A percentile compares a stretch with the other conserved stretches of the same genome.
These are phyloP conservation scores for Mariannaea elegans DNA, from an alignment of 2,329 filamentous ascomycete species.

Conservation along the genomic window DNA sequence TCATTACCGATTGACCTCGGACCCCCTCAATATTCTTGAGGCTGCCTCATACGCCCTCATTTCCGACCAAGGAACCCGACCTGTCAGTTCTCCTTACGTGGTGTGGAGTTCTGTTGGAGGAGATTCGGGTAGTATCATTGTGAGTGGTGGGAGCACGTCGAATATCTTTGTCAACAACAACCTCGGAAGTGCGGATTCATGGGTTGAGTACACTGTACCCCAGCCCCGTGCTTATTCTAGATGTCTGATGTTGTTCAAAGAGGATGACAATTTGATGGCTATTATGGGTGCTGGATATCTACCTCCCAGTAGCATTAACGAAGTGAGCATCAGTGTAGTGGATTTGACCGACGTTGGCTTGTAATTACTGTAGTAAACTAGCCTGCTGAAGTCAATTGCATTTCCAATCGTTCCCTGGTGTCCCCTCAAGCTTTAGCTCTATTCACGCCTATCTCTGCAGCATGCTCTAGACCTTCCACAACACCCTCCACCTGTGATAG, in stretches of 20 bases:
- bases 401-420: too few species aligned
- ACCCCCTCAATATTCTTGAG: constrained; percentile 47
- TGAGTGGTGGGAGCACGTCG: constrained; percentile 49
- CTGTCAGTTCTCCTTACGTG: constrained; percentile 54
- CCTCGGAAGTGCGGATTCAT: constrained; percentile 48
- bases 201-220: constrained; percentile 46
- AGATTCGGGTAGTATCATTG: constrained; percentile 54
- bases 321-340: constrained; percentile 50
- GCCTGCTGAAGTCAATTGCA: too few species aligned
- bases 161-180: constrained; percentile 54
- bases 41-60: constrained; percentile 45
- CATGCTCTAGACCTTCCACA: constrained; percentile 28
- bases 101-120: constrained; percentile 55
- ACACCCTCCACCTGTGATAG: constrained; percentile 25
- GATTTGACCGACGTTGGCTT: constrained; percentile 8
- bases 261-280: constrained; percentile 45
- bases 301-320: constrained; percentile 57
- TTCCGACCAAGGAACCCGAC: constrained; percentile 44
- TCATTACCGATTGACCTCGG: constrained; percentile 53
- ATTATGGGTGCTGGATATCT: constrained; percentile 56
- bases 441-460: constrained; percentile 12
- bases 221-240: constrained; percentile 50
- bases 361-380: too few species aligned
- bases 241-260: constrained; percentile 46
- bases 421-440: constrained; percentile 1